Evolutionary conservation across 2,329 filamentous ascomycete genomes (phyloP).

Genomic region (Pyricularia pennisetigena): DNA sequence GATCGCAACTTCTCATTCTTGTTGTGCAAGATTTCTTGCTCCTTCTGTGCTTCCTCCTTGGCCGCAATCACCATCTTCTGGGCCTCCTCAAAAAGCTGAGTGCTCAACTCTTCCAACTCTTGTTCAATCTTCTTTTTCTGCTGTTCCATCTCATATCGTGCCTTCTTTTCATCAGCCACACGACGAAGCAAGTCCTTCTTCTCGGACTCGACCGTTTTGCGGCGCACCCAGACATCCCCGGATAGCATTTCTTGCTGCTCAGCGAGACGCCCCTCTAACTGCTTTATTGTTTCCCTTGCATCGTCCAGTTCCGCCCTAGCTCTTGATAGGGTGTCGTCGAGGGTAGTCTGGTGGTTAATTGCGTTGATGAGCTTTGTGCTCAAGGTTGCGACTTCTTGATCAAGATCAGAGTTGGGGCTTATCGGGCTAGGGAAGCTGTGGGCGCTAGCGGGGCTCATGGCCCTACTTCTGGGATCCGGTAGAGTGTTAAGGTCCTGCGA

Average conservation of each 20-base stretch:
- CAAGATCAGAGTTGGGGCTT: constrained; percentile 42
- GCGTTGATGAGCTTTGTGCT: constrained; percentile 96
- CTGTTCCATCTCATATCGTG: constrained; percentile 57
- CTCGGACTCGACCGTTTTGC: constrained; percentile 64
- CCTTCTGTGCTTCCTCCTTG: constrained; percentile 77
- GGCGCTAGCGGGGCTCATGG: constrained; percentile 33
- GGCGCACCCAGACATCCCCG: constrained; percentile 66
- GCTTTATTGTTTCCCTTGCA: constrained; percentile 55
- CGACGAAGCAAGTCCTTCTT: constrained; percentile 48
- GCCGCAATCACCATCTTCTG: constrained; percentile 96
- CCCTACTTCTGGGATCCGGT: constrained; percentile 51
- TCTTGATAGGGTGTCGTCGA: constrained; percentile 79
- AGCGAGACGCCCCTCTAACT: constrained; percentile 56
- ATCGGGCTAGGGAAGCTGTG: constrained; percentile 20
- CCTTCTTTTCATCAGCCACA: constrained; percentile 54
- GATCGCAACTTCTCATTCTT: constrained; percentile 81
- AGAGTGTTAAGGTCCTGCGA: constrained; percentile 59
- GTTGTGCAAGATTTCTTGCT: constrained; percentile 70
- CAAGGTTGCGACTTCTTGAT: constrained; percentile 73
- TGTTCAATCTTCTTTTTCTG: constrained; percentile 86
- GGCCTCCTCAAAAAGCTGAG: constrained; percentile 93
- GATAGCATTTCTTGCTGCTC: constrained; percentile 63
- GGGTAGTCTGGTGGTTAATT: constrained; percentile 87
- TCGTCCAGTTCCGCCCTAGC: constrained; percentile 76
- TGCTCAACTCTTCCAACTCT: constrained; percentile 82